These are phyloP conservation scores for Coprinopsis cinerea DNA, from an alignment of 768 basidiomycete genomes.

Conservation along the genomic window DNA sequence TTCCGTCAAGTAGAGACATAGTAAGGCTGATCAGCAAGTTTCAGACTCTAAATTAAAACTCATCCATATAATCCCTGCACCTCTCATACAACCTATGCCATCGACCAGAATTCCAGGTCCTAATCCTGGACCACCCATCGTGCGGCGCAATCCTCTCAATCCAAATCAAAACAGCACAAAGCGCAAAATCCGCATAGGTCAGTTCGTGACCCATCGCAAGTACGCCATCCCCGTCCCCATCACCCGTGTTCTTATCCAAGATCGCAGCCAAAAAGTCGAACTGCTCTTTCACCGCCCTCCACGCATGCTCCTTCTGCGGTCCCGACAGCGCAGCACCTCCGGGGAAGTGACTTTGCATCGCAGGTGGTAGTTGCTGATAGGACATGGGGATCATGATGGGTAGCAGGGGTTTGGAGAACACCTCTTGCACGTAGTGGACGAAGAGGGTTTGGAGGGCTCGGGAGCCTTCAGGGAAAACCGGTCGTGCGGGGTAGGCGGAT, in stretches of 20 bases:
- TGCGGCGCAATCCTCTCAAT: slow-evolving; percentile 68
- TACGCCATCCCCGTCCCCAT: slow-evolving; percentile 46
- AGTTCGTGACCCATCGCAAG: slow-evolving; percentile 63
- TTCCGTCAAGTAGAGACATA: too few relatives aligned
- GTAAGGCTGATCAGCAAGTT: too few relatives aligned
- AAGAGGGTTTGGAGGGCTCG: slow-evolving; percentile 64
- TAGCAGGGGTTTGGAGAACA: slow-evolving; percentile 59
- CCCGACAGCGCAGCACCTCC: slow-evolving; percentile 23
- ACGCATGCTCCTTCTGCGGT: slow-evolving; percentile 55
- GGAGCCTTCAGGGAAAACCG: slow-evolving; percentile 65
- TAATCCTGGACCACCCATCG: slow-evolving; percentile 66
- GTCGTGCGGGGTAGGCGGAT: slow-evolving; percentile 57
- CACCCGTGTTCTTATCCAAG: slow-evolving; percentile 61
- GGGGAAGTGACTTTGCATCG: slow-evolving; percentile 47
- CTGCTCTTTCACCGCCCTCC: slow-evolving; percentile 58
- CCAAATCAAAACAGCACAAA: slow-evolving; percentile 70
- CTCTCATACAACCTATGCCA: slow-evolving; percentile 60
- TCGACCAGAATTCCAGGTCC: slow-evolving; percentile 63
- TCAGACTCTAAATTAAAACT: slow-evolving; percentile 14
- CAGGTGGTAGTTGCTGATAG: slow-evolving; percentile 53
- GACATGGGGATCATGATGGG: slow-evolving; percentile 67
- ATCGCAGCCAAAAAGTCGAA: slow-evolving; percentile 60
- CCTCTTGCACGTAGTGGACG: slow-evolving; percentile 63
- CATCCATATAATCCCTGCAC: slow-evolving; percentile 66
- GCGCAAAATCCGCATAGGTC: slow-evolving; percentile 68